phyloP scores from a whole-genome alignment of 2,329 filamentous ascomycete genomes.

The Polytolypa hystricis region DNA sequence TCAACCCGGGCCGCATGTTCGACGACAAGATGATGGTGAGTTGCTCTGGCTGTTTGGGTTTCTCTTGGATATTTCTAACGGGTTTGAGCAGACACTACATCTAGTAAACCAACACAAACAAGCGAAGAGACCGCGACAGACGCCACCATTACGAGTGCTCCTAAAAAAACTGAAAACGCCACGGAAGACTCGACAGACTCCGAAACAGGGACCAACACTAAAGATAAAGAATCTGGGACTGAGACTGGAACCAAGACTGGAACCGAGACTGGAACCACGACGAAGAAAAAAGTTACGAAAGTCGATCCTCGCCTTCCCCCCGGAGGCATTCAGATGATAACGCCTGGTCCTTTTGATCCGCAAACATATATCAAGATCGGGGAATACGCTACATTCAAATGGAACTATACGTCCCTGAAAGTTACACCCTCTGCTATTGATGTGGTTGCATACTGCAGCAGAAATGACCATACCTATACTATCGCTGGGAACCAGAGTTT shows the following conservation, averaged over 20 bases:
- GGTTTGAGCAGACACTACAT: slow-evolving; percentile 9
- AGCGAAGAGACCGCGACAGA: slow-evolving; percentile 5
- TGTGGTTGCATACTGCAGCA: slow-evolving; percentile 49
- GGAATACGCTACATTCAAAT: slow-evolving; percentile 51
- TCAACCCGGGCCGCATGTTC: slow-evolving; percentile 13
- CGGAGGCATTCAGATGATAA: slow-evolving; percentile 53
- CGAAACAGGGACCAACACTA: slow-evolving; percentile 9
- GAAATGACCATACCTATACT: slow-evolving; percentile 51
- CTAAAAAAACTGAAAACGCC: slow-evolving; percentile 11
- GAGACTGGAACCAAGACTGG: slow-evolving; percentile 14
- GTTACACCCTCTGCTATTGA: slow-evolving; percentile 49
- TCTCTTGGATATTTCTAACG: neutral
- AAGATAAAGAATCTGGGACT: slow-evolving; percentile 9
- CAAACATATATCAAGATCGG: slow-evolving; percentile 54
- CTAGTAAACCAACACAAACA: slow-evolving; percentile 13
- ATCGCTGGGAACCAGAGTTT: slow-evolving; percentile 49
- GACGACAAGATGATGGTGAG: slow-evolving; percentile 18
- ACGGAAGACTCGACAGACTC: slow-evolving; percentile 12
- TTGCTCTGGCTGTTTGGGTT: no score
- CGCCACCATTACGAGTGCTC: slow-evolving; percentile 12
- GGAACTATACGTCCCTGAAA: slow-evolving; percentile 57
- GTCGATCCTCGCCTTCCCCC: slow-evolving; percentile 44
- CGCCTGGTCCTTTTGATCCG: slow-evolving; percentile 39
- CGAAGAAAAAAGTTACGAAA: slow-evolving; percentile 18
- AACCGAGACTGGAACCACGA: slow-evolving; percentile 14